phyloP scores from a whole-genome alignment of 1,139 yeast species.

The Yueomyces sp. region DNA sequence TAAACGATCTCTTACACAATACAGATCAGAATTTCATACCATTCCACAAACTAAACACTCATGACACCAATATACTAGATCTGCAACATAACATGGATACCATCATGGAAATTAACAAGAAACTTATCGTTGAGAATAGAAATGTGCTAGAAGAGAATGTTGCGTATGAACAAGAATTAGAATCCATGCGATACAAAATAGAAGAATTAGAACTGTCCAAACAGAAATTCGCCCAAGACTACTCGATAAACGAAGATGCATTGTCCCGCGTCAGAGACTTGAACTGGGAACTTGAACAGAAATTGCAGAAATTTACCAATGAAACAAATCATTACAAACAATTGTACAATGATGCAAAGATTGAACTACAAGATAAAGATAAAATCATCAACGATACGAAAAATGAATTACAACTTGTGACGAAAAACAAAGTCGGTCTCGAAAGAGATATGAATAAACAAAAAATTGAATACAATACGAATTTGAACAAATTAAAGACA shows the following conservation, averaged over 20 bases:
- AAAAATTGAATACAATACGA: constrained; percentile 1
- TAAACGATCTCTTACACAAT: neutral
- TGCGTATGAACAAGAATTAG: constrained; percentile 30
- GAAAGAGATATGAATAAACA: constrained; percentile 2
- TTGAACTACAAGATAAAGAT: neutral
- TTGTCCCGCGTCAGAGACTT: constrained; percentile 25
- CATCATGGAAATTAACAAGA: constrained; percentile 74
- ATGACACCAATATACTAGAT: constrained; percentile 1
- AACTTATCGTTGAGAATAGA: constrained; percentile 66
- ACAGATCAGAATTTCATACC: neutral
- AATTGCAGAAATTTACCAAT: constrained; percentile 3
- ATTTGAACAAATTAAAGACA: constrained; percentile 4
- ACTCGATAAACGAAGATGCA: constrained; percentile 1
- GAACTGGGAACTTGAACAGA: constrained; percentile 10
- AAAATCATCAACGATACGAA: constrained; percentile 1
- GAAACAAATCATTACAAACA: neutral
- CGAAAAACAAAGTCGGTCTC: neutral
- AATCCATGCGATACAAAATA: constrained; percentile 50
- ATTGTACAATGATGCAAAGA: constrained; percentile 1
- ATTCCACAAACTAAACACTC: constrained; percentile 9
- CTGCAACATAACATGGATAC: constrained; percentile 45
- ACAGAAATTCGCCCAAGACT: constrained; percentile 2
- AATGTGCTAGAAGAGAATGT: constrained; percentile 58
- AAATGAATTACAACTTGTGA: neutral
- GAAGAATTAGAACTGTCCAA: constrained; percentile 17